Evolutionary conservation across 2,329 filamentous ascomycete genomes (phyloP).

Genomic region (Orbilia javanica): DNA sequence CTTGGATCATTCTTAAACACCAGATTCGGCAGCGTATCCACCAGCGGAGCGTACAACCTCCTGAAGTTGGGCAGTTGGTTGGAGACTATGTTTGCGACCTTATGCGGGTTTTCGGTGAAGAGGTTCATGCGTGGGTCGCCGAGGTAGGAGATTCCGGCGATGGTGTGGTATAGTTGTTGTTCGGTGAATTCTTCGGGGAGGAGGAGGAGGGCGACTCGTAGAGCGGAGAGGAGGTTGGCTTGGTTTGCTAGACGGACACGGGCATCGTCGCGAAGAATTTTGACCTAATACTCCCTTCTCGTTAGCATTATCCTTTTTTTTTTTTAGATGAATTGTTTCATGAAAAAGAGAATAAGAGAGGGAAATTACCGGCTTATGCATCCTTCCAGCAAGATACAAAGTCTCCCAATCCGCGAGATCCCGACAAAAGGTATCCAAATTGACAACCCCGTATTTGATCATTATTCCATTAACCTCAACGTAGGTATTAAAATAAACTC

Average conservation of each 20-base stretch:
- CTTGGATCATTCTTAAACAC: conserved; percentile 76
- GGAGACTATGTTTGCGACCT: conserved; percentile 92
- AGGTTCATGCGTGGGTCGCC: conserved; percentile 96
- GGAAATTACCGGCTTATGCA: conserved; percentile 83
- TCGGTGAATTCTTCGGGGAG: conserved; percentile 88
- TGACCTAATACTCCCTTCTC: conserved; percentile 68
- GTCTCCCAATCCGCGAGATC: conserved; percentile 94
- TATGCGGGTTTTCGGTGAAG: conserved; percentile 88
- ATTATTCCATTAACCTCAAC: conserved; percentile 93
- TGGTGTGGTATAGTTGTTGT: conserved; percentile 86
- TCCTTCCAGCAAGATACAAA: conserved; percentile 91
- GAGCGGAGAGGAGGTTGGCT: conserved; percentile 90
- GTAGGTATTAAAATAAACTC: conserved; percentile 97
- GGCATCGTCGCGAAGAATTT: conserved; percentile 94
- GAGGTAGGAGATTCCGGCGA: conserved; percentile 91
- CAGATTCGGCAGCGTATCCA: conserved; percentile 90
- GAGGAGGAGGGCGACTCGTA: conserved; percentile 88
- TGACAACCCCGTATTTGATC: conserved; percentile 98
- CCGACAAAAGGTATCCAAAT: conserved; percentile 85
- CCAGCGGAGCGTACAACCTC: conserved; percentile 87
- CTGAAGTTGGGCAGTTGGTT: conserved; percentile 94
- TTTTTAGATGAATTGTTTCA: too few relatives aligned
- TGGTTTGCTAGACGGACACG: conserved; percentile 94
- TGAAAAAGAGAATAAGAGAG: background rate
- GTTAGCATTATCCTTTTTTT: background rate